Percentiles rank a stretch among this genome's conserved stretches.
phyloP scores from a whole-genome alignment of 2,329 filamentous ascomycete species.

The Plectosphaerella cucumerina region DNA sequence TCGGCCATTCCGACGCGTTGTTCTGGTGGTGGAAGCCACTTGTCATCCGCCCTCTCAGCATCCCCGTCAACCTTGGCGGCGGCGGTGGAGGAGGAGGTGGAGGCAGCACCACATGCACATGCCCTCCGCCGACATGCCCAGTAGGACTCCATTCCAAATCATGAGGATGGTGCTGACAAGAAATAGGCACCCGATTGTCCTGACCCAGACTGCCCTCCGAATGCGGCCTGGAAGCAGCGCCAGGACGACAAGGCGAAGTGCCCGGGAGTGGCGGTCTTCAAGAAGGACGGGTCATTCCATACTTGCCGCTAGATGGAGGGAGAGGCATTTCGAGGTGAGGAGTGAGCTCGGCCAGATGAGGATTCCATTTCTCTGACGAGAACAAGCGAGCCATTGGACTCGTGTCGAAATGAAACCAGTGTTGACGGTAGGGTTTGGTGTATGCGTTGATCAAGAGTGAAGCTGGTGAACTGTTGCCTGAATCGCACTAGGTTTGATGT shows the following conservation, averaged over 20 bases:
- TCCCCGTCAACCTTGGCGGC: background rate
- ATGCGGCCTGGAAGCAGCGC: background rate
- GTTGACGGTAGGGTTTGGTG: no score
- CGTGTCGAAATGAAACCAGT: no score
- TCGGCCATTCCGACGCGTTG: background rate
- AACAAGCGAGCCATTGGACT: no score
- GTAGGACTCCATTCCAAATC: no score
- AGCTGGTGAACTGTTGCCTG: no score
- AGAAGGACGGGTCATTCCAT: background rate
- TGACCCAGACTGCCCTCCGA: background rate
- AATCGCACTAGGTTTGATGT: no score
- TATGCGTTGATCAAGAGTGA: no score
- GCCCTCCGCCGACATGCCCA: background rate
- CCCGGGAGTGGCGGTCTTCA: background rate
- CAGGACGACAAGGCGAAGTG: background rate
- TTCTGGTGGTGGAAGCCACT: background rate
- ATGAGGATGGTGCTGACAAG: background rate
- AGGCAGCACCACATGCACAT: background rate
- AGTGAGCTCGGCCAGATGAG: no score
- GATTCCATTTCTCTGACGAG: no score
- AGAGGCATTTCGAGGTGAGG: no score
- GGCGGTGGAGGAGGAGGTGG: background rate
- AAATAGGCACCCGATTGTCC: background rate
- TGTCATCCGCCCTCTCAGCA: background rate
- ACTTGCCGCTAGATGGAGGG: background rate